Percentiles rank a stretch among this genome's conserved stretches.
These are phyloP conservation scores for Trifolium subterraneum DNA, from an alignment of 306 rosid genomes.

Conservation along the genomic window DNA sequence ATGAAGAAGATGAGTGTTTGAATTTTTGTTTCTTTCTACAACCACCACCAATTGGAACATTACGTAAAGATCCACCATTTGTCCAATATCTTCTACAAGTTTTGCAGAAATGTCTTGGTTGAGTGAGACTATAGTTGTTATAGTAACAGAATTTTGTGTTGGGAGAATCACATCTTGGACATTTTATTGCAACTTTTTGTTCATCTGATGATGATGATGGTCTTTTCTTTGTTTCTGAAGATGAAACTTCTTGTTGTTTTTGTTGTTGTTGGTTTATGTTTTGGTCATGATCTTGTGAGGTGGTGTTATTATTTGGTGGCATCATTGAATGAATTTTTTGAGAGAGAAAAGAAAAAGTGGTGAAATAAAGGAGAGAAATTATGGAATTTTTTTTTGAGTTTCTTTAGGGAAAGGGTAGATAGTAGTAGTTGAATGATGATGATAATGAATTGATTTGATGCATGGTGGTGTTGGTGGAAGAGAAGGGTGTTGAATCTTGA, in stretches of 20 bases:
- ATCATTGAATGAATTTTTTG: constrained; percentile 32
- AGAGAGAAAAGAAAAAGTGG: not conserved
- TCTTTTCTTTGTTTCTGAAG: not conserved
- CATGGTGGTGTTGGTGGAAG: constrained; percentile 50
- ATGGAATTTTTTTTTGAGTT: constrained; percentile 40
- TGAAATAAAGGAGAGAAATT: not conserved
- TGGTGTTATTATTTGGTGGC: constrained; percentile 51
- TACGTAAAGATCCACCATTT: constrained; percentile 87
- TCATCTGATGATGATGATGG: not conserved
- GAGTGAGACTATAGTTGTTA: constrained; percentile 94
- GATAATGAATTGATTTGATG: constrained; percentile 22
- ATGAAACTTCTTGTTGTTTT: not conserved
- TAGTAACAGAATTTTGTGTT: constrained; percentile 98
- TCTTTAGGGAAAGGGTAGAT: constrained; percentile 68
- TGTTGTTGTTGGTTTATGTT: not conserved
- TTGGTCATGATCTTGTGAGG: constrained; percentile 29
- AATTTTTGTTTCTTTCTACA: constrained; percentile 85
- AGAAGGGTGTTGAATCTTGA: constrained; percentile 23
- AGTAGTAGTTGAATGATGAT: constrained; percentile 65
- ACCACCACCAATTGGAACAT: constrained; percentile 93
- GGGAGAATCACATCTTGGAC: constrained; percentile 89
- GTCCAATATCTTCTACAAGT: constrained; percentile 98
- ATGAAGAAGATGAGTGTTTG: constrained; percentile 40
- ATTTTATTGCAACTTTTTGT: constrained; percentile 47
- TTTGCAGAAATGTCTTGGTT: constrained; percentile 95